Evolutionary conservation across 2,329 filamentous ascomycete species (phyloP).

Genomic region (Epicoccum sorghinum): DNA sequence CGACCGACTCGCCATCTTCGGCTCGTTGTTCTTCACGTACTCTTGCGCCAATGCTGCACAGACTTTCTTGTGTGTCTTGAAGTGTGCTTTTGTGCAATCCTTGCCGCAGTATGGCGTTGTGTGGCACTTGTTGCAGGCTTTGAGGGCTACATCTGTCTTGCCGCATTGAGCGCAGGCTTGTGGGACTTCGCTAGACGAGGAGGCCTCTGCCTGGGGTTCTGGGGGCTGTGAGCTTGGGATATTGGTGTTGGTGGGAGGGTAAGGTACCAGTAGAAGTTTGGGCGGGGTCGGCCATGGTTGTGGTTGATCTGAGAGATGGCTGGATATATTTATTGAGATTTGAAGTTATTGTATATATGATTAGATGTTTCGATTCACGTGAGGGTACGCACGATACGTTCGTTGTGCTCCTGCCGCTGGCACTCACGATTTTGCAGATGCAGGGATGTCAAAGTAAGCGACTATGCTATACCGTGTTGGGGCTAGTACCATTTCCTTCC

Average conservation of each 20-base stretch:
- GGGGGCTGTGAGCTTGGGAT: background rate
- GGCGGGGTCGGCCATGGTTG: constrained; percentile 6
- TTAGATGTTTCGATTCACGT: constrained; percentile 1
- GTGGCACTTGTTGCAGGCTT: constrained; percentile 49
- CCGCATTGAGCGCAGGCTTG: constrained; percentile 34
- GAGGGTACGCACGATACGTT: constrained; percentile 1
- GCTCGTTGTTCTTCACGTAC: constrained; percentile 45
- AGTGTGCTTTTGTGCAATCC: constrained; percentile 49
- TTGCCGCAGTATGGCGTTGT: constrained; percentile 48
- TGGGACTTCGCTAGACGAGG: constrained; percentile 8
- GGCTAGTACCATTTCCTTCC: background rate
- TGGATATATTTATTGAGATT: background rate
- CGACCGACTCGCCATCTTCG: constrained; percentile 47
- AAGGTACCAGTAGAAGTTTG: constrained; percentile 2
- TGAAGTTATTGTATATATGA: background rate
- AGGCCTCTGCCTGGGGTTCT: constrained; percentile 6
- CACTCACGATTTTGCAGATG: constrained; percentile 11
- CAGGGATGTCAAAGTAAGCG: constrained; percentile 5
- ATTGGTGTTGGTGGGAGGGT: background rate
- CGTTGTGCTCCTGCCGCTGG: background rate
- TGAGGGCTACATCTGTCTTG: constrained; percentile 32
- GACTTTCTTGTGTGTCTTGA: constrained; percentile 50
- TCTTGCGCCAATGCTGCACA: constrained; percentile 48
- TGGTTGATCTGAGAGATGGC: background rate
- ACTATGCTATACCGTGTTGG: background rate